phyloP scores from a whole-genome alignment of 371 early-diverging fungal species.

The Umbelopsis sp. region DNA sequence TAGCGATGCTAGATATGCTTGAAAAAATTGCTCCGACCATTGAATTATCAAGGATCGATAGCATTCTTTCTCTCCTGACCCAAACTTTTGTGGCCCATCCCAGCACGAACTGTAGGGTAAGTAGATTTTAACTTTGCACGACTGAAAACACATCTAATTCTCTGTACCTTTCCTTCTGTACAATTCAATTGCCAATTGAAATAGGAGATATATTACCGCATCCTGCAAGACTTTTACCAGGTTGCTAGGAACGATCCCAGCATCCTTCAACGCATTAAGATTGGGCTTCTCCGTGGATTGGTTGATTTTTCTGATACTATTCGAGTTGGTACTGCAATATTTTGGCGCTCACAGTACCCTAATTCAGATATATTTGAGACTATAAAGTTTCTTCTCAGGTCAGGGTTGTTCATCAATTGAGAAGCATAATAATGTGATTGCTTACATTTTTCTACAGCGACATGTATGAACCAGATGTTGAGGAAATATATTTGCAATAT shows the following conservation, averaged over 20 bases:
- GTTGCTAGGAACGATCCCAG: conserved; percentile 10
- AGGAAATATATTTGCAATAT: conserved; percentile 65
- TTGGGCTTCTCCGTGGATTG: conserved; percentile 60
- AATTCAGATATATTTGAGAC: conserved; percentile 4
- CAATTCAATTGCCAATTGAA: background rate
- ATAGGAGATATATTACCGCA: conserved; percentile 52
- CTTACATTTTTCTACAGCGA: conserved; percentile 36
- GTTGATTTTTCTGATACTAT: conserved; percentile 56
- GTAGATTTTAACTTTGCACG: background rate
- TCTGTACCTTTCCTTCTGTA: background rate
- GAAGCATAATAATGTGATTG: background rate
- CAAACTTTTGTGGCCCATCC: conserved; percentile 42
- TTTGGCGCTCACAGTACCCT: conserved; percentile 43
- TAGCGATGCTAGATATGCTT: conserved; percentile 53
- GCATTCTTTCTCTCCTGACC: conserved; percentile 41
- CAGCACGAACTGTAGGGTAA: conserved; percentile 56
- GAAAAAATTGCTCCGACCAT: conserved; percentile 47
- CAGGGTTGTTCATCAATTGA: background rate
- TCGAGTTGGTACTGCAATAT: conserved; percentile 49
- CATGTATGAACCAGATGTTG: conserved; percentile 66
- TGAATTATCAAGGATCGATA: conserved; percentile 37
- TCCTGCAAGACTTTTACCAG: conserved; percentile 39
- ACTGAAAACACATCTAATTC: background rate
- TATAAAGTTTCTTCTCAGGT: background rate
- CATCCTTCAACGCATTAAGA: conserved; percentile 39